Evolutionary conservation across 2,329 filamentous ascomycete species (phyloP).

Genomic region (Thelonectria discophora): DNA sequence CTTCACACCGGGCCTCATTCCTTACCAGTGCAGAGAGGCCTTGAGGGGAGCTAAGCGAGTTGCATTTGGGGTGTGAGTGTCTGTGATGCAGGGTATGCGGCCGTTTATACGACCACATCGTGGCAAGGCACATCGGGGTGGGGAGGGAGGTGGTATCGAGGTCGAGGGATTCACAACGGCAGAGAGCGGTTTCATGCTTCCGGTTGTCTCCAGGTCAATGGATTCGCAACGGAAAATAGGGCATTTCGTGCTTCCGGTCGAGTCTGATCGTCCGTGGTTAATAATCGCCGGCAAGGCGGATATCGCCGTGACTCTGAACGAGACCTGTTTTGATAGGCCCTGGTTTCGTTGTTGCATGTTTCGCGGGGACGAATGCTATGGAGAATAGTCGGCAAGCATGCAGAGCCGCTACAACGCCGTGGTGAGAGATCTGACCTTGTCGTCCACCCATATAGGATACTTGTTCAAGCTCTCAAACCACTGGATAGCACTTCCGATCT

Average conservation of each 20-base stretch:
- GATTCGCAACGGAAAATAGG: constrained; percentile 3
- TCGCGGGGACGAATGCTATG: not conserved
- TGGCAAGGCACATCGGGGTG: constrained; percentile 12
- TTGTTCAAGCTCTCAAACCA: constrained; percentile 40
- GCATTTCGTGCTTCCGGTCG: constrained; percentile 4
- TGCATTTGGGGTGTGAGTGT: constrained; percentile 11
- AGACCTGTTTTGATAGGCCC: not conserved
- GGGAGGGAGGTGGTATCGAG: not conserved
- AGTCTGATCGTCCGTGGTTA: not conserved
- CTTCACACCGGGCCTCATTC: constrained; percentile 13
- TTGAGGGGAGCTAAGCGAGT: constrained; percentile 1
- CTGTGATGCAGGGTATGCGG: constrained; percentile 6
- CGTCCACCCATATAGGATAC: constrained; percentile 35
- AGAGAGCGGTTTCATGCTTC: not conserved
- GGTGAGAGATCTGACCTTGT: constrained; percentile 18
- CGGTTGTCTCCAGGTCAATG: not conserved
- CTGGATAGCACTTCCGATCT: constrained; percentile 39
- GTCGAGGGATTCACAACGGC: not conserved
- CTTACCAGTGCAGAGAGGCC: constrained; percentile 12
- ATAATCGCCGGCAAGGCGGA: not conserved
- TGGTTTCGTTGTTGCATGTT: not conserved
- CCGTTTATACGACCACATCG: not conserved
- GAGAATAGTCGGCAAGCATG: not conserved
- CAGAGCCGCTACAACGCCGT: constrained; percentile 5
- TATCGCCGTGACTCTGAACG: not conserved